A percentile compares a stretch with the other conserved stretches of the same genome.
These are phyloP conservation scores for Diaporthe sp. DNA, from an alignment of 2,329 filamentous ascomycete species.

Conservation along the genomic window DNA sequence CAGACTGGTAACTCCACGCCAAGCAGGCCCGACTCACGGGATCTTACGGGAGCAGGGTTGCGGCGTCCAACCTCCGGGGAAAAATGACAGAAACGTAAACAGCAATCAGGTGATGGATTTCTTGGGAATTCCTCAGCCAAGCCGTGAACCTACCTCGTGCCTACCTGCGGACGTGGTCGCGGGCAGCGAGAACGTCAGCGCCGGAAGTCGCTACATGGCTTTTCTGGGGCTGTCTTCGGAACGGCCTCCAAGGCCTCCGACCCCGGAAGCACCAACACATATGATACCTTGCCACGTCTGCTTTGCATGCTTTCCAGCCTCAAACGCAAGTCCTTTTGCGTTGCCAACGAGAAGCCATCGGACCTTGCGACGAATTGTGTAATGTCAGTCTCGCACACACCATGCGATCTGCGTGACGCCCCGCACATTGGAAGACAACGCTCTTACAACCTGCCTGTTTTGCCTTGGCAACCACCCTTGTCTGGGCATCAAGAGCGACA, in stretches of 20 bases:
- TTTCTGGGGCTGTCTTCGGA: not conserved
- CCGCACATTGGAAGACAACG: not conserved
- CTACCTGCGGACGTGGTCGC: not conserved
- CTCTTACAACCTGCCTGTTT: not conserved
- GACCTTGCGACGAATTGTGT: not conserved
- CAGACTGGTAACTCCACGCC: conserved; percentile 16
- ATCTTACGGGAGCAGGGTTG: conserved; percentile 23
- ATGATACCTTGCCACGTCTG: conserved; percentile 15
- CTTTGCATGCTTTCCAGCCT: not conserved
- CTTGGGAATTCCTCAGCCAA: not conserved
- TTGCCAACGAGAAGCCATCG: not conserved
- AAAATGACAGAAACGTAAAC: not conserved
- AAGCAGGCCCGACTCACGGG: conserved; percentile 26
- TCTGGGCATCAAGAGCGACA: not conserved
- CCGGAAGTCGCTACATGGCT: conserved; percentile 3
- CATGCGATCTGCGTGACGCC: not conserved
- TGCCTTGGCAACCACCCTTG: not conserved
- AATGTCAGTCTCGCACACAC: not conserved
- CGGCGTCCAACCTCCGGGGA: not conserved
- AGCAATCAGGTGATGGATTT: not conserved
- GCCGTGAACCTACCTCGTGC: not conserved
- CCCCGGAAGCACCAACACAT: not conserved
- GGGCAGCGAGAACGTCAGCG: not conserved
- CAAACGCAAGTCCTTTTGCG: not conserved
- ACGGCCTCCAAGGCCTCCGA: not conserved